A percentile compares a stretch with the other conserved stretches of the same genome.
Conservation (phyloP, 768 basidiomycete species). For the Cantharellus anzutake region DNA sequence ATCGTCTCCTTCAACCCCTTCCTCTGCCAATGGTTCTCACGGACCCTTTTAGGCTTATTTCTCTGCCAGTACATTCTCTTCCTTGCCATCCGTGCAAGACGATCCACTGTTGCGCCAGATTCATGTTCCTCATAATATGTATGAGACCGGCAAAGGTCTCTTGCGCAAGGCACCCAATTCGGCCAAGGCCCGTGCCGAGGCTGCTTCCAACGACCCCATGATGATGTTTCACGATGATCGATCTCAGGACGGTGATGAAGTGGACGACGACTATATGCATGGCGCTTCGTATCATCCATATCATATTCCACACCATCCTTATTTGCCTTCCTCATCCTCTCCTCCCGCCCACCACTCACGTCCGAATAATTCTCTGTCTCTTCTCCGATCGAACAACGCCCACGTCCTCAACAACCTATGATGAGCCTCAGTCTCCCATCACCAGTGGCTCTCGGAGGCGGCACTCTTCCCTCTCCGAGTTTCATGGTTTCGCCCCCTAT, state of each 20-base stretch:
- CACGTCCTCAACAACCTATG: too few relatives aligned
- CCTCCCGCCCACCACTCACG: neutral
- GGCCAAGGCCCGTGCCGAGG: neutral
- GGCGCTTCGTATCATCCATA: neutral
- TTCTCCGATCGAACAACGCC: too few relatives aligned
- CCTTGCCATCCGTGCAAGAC: conserved; percentile 42
- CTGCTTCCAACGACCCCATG: neutral
- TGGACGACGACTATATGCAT: neutral
- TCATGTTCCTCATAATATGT: conserved; percentile 50
- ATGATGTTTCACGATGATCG: neutral
- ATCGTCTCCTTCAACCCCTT: conserved; percentile 47
- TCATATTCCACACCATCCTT: neutral
- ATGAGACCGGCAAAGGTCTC: conserved; percentile 42
- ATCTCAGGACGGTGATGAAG: neutral
- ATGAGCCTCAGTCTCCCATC: too few relatives aligned
- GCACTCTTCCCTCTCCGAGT: neutral
- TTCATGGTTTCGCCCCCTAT: too few relatives aligned
- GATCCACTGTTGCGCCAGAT: conserved; percentile 55
- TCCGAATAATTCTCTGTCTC: neutral
- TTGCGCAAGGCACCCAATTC: conserved; percentile 4
- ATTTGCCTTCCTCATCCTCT: neutral
- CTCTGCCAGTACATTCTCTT: conserved; percentile 3
- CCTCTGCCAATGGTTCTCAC: conserved; percentile 29
- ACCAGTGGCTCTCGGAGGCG: neutral
- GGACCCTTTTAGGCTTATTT: conserved; percentile 40